Evolutionary conservation across 2,329 filamentous ascomycete genomes (phyloP).

Genomic region (Diaporthe velutina): DNA sequence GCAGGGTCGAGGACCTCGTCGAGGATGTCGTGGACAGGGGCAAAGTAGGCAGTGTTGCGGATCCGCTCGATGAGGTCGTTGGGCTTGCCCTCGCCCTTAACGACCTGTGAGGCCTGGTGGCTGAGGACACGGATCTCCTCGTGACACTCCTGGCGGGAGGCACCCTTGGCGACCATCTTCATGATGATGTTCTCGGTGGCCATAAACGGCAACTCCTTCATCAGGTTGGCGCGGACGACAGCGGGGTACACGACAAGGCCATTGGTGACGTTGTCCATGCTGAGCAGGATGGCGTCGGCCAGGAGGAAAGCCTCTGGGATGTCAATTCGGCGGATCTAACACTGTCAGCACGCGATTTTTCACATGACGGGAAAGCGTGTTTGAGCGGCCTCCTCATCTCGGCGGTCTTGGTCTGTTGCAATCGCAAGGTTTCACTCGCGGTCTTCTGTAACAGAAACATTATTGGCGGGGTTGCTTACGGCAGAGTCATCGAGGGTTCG

Average conservation of each 20-base stretch:
- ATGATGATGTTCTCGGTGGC: constrained; percentile 80
- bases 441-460: constrained; percentile 45
- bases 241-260: constrained; percentile 82
- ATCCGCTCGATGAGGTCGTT: constrained; percentile 90
- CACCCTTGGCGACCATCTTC: constrained; percentile 79
- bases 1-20: constrained; percentile 76
- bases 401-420: constrained; percentile 32
- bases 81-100: constrained; percentile 71
- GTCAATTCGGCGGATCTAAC: constrained; percentile 69
- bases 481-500: constrained; percentile 82
- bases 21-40: constrained; percentile 76
- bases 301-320: constrained; percentile 77
- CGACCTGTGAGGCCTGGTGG: constrained; percentile 78
- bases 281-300: constrained; percentile 76
- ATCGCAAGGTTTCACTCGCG: not conserved
- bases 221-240: constrained; percentile 75
- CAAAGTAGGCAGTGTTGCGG: constrained; percentile 79
- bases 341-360: not conserved
- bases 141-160: constrained; percentile 84
- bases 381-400: constrained; percentile 53
- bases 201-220: constrained; percentile 90
- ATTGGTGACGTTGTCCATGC: constrained; percentile 46
- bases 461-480: constrained; percentile 48
- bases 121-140: constrained; percentile 88
- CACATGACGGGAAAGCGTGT: not conserved